Conservation (phyloP, 768 basidiomycete species). For the Tulasnella sp. region DNA sequence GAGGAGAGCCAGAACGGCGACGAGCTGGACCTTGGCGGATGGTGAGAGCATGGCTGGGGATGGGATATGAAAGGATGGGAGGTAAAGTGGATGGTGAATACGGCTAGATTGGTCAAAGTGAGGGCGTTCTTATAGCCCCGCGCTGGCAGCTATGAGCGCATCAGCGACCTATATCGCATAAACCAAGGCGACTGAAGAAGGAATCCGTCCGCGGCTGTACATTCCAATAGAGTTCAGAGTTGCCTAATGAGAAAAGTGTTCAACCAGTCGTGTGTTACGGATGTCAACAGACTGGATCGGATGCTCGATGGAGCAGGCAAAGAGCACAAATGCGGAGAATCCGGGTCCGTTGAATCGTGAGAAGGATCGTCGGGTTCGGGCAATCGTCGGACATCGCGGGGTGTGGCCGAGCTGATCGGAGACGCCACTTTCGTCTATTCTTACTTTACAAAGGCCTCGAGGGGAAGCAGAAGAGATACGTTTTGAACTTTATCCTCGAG, state of each 20-base stretch:
- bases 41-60: background rate
- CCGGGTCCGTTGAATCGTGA: background rate
- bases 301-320: background rate
- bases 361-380: slow-evolving; percentile 7
- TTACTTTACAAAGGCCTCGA: background rate
- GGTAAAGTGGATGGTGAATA: background rate
- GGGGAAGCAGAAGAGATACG: background rate
- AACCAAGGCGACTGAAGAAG: background rate
- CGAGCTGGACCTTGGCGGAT: background rate
- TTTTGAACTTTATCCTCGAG: background rate
- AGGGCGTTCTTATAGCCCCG: background rate
- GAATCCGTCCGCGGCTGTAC: background rate
- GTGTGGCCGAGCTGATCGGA: background rate
- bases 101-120: background rate
- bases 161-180: background rate
- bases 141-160: background rate
- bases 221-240: too few species aligned
- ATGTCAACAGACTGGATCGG: too few species aligned
- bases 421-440: background rate
- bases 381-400: background rate
- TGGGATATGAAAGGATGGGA: background rate
- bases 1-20: background rate
- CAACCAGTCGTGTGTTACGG: too few species aligned
- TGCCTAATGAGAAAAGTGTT: too few species aligned
- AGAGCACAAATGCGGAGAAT: background rate